Evolutionary conservation across 345 rosid species (phyloP).

Genomic region (Euphorbia peplus): DNA sequence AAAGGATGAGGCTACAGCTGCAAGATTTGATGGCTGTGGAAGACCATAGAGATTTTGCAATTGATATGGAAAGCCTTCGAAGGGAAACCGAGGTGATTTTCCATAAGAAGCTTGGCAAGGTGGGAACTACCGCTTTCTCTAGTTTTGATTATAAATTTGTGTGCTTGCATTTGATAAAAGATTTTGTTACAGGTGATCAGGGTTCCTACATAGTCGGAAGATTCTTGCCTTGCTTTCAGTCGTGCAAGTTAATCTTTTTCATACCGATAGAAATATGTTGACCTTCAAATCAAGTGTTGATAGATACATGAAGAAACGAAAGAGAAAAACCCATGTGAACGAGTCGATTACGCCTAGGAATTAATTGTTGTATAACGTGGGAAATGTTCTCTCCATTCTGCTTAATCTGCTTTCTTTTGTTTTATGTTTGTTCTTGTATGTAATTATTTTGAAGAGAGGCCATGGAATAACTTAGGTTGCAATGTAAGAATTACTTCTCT

Average conservation of each 20-base stretch:
- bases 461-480: constrained; percentile 35
- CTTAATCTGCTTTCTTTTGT: too few relatives aligned
- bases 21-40: constrained; percentile 56
- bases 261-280: too few relatives aligned
- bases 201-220: constrained; percentile 7
- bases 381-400: too few relatives aligned
- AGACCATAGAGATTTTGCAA: constrained; percentile 55
- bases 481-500: constrained; percentile 42
- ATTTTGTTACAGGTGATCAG: constrained; percentile 16
- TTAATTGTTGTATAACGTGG: too few relatives aligned
- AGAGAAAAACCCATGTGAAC: too few relatives aligned
- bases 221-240: not conserved
- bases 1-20: constrained; percentile 62
- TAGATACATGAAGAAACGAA: not conserved
- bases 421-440: too few relatives aligned
- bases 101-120: constrained; percentile 51
- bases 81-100: constrained; percentile 64
- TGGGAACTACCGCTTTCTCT: constrained; percentile 24
- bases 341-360: too few relatives aligned
- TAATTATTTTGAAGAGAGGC: too few relatives aligned
- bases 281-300: too few relatives aligned
- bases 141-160: not conserved
- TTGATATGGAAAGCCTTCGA: constrained; percentile 64
- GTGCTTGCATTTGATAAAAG: not conserved
- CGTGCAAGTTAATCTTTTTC: not conserved